Evolutionary conservation across 805 yeast genomes (phyloP).

Genomic region (Candida argentea): DNA sequence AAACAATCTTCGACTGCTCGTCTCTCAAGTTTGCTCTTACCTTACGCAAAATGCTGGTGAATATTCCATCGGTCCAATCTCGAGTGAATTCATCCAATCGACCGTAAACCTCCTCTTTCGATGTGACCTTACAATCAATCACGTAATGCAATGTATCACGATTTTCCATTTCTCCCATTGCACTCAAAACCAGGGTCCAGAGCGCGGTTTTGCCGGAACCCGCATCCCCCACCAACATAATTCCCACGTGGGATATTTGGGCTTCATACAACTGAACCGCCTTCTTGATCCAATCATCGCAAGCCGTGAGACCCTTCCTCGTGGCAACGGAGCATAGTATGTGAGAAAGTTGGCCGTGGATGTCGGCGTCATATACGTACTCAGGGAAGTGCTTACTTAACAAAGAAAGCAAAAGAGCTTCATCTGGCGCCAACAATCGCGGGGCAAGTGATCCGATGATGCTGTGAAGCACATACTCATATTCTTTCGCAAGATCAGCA

Average conservation of each 20-base stretch:
- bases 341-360: constrained; percentile 16
- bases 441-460: constrained; percentile 60
- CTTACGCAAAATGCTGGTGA: constrained; percentile 57
- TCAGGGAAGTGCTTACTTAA: constrained; percentile 17
- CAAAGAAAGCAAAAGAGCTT: constrained; percentile 21
- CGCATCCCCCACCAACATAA: constrained; percentile 69
- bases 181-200: constrained; percentile 38
- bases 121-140: constrained; percentile 69
- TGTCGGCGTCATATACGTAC: constrained; percentile 6
- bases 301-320: constrained; percentile 21
- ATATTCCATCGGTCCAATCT: constrained; percentile 88
- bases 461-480: constrained; percentile 36
- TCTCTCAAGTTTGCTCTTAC: constrained; percentile 48
- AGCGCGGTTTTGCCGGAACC: constrained; percentile 65
- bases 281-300: constrained; percentile 42
- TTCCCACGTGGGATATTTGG: constrained; percentile 59
- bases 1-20: constrained; percentile 43
- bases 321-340: too few species aligned
- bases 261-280: constrained; percentile 53
- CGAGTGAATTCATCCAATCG: constrained; percentile 62
- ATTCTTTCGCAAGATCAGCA: constrained; percentile 9
- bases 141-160: constrained; percentile 29
- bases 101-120: constrained; percentile 64
- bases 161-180: constrained; percentile 22
- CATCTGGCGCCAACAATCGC: constrained; percentile 49